These are phyloP conservation scores for Aspergillus kassunensis DNA, from an alignment of 495 filamentous ascomycete genomes.

Conservation along the genomic window DNA sequence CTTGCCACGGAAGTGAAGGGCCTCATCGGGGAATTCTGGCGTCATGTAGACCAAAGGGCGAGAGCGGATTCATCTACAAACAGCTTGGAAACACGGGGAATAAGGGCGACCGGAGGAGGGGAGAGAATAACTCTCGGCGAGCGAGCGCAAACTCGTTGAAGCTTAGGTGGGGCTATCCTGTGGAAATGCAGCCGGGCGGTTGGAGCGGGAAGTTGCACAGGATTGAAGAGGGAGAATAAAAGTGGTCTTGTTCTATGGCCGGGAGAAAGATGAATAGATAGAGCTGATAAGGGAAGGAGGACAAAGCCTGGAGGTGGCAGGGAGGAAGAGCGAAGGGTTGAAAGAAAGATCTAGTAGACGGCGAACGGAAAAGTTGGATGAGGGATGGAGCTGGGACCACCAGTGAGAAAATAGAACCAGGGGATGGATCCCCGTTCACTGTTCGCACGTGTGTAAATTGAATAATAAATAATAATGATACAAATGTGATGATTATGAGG, in stretches of 20 bases:
- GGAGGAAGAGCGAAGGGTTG: neutral
- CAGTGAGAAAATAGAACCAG: neutral
- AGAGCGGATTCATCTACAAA: conserved; percentile 45
- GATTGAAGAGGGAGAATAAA: conserved; percentile 10
- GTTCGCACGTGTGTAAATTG: too few species aligned
- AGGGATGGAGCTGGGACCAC: conserved; percentile 2
- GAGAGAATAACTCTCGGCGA: conserved; percentile 12
- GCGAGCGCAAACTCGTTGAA: conserved; percentile 11
- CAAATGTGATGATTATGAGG: too few species aligned
- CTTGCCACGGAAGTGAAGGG: conserved; percentile 63
- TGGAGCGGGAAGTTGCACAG: conserved; percentile 11
- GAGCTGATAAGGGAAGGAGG: conserved; percentile 4
- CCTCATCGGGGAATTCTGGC: conserved; percentile 58
- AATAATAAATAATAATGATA: too few species aligned
- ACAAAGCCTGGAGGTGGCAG: neutral
- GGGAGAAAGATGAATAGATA: conserved; percentile 10
- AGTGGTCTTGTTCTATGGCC: neutral
- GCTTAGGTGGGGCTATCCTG: conserved; percentile 29
- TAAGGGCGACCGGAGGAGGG: conserved; percentile 10
- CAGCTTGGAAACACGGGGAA: conserved; percentile 11
- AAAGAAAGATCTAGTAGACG: conserved; percentile 6
- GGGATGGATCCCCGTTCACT: neutral
- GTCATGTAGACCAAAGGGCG: conserved; percentile 52
- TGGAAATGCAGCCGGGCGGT: conserved; percentile 19
- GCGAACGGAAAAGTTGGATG: conserved; percentile 5